Evolutionary conservation across 345 rosid genomes (phyloP).

Genomic region (Physaria fendleri): DNA sequence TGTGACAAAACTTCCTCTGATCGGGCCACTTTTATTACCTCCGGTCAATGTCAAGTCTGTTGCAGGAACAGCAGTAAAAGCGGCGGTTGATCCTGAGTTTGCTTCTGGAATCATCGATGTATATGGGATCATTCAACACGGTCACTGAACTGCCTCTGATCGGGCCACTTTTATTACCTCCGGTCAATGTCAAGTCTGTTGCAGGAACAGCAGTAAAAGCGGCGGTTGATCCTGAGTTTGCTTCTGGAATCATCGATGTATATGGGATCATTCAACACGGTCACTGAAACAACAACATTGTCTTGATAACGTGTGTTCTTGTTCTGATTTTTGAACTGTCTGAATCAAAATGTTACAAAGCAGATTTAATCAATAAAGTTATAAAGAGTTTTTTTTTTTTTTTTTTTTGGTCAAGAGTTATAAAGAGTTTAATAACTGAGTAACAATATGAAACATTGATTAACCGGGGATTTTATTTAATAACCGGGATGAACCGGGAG

Average conservation of each 20-base stretch:
- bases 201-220: conserved; percentile 56
- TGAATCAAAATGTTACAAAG: not conserved
- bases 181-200: conserved; percentile 44
- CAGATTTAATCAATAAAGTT: no score
- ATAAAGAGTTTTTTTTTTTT: no score
- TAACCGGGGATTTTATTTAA: not conserved
- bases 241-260: conserved; percentile 49
- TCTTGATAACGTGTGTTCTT: not conserved
- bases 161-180: conserved; percentile 54
- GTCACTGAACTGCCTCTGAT: conserved; percentile 38
- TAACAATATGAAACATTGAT: no score
- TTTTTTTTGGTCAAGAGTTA: not conserved
- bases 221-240: conserved; percentile 41
- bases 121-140: conserved; percentile 37
- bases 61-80: conserved; percentile 52
- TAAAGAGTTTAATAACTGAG: no score
- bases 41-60: conserved; percentile 48
- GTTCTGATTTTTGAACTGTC: not conserved
- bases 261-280: conserved; percentile 38
- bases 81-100: conserved; percentile 43
- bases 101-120: conserved; percentile 52
- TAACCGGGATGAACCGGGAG: not conserved
- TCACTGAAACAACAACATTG: not conserved
- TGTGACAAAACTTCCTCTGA: conserved; percentile 40
- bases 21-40: conserved; percentile 53